Base-by-base conservation (phyloP, 306 rosid genomes). In the Hippophae gyantsensis region DNA sequence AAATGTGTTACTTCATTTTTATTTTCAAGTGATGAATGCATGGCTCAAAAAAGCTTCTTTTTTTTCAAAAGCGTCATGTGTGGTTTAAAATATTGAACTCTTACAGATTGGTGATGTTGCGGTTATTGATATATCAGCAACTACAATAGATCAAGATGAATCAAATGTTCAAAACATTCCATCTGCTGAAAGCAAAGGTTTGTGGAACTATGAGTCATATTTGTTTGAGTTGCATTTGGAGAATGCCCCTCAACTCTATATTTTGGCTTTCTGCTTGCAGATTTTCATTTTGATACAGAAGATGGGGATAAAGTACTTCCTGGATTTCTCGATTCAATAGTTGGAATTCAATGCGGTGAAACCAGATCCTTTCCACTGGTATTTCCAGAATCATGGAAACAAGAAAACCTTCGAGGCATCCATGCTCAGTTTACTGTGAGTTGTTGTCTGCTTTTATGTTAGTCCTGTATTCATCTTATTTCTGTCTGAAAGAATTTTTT, bases 151-250 rank as follows among this genome's bases (percentile, higher is more conserved):
- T 67, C 82, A 81, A 74, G 96, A 83, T 48, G 78, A 83, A 75
- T 75, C 90, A 60, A 76, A 79, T 56, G 70, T 82, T 42, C 78
- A 81, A 71, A 74, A 54, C 52, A 85, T 92, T 78, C 96, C 95
- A 52, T 85, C 96, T 7, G 96, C 98, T 9, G 95, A 92, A 78
- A 85, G 72, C 66, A 87, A 87, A 92, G 98, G 98, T 92, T 27
- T 42, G 80, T 53, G 53, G 50, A 62, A 11, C 53, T 40, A 46
- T 61, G 58, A 23, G 49, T 50, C 43, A 18, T 45, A 43, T 27
- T 10, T 48, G 46, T 42, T 42, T 48, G 32, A 66, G n/a, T 46
- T 60, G 27, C 48, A 61, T 54, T 57, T 25, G 66, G 55, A 60
- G 10, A 66, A 53, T 60, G 13, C 54, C 46, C 18, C 79, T 67